These are phyloP conservation scores for Serendipita sp. DNA, from an alignment of 768 basidiomycete genomes.

Conservation along the genomic window DNA sequence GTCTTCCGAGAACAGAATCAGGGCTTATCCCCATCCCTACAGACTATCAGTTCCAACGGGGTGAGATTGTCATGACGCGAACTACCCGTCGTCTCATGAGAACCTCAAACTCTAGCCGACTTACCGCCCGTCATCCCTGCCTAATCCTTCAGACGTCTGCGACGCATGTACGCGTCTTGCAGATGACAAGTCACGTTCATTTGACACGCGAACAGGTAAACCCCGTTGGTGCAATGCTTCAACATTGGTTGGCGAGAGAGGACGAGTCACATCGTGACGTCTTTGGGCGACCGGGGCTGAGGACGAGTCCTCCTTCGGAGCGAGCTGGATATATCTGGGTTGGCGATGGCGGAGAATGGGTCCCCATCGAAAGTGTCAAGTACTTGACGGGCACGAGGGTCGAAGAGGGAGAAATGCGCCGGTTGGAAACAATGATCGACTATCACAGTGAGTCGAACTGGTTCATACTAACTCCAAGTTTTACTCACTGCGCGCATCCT, in stretches of 20 bases:
- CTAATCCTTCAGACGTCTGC: background rate
- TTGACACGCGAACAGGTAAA: background rate
- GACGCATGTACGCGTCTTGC: conserved; percentile 2
- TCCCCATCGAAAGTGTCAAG: background rate
- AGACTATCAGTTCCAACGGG: background rate
- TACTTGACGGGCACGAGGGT: background rate
- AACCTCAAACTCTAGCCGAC: background rate
- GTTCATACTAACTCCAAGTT: no score
- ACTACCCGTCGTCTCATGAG: conserved; percentile 1
- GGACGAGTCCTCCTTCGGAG: background rate
- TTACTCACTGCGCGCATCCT: no score
- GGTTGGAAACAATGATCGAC: background rate
- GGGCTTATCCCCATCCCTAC: conserved; percentile 1
- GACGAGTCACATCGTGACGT: background rate
- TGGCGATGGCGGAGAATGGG: conserved; percentile 2
- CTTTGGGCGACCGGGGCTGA: background rate
- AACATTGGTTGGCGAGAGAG: background rate
- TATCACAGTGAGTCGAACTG: background rate
- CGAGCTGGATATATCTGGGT: conserved; percentile 4
- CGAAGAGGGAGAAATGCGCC: background rate
- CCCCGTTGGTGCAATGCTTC: background rate
- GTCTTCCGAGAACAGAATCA: background rate
- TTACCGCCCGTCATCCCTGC: background rate
- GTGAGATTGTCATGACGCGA: conserved; percentile 5
- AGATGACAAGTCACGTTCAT: conserved; percentile 5